A percentile compares a stretch with the other conserved stretches of the same genome.
phyloP scores from a whole-genome alignment of 2,329 filamentous ascomycete genomes.

The Xylariaceae sp. region DNA sequence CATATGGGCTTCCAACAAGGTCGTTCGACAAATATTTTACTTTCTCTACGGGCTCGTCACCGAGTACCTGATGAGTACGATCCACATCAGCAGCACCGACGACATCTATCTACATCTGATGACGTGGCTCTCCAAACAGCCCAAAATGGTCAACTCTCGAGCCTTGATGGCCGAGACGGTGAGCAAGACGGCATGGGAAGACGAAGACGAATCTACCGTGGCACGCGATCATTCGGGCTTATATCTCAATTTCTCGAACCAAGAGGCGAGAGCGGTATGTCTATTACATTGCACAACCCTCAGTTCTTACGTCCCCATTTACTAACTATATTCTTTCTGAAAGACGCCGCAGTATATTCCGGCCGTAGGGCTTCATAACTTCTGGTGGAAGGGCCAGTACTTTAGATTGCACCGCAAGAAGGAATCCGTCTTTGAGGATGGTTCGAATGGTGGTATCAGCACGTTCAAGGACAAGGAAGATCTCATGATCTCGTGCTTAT shows the following conservation, averaged over 20 bases:
- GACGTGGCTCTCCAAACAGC: conserved; percentile 62
- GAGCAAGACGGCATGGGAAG: conserved; percentile 60
- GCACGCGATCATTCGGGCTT: conserved; percentile 42
- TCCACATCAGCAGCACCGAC: conserved; percentile 62
- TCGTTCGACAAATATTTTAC: conserved; percentile 46
- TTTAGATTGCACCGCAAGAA: conserved; percentile 56
- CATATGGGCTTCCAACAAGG: conserved; percentile 54
- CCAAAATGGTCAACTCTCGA: conserved; percentile 57
- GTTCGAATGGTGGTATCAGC: conserved; percentile 39
- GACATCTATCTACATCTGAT: conserved; percentile 66
- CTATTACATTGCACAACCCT: neutral
- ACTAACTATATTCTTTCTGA: neutral
- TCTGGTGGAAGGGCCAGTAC: conserved; percentile 61
- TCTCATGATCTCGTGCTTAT: conserved; percentile 61
- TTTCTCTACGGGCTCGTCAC: conserved; percentile 48
- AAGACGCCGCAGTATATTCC: conserved; percentile 62
- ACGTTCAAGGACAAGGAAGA: conserved; percentile 60
- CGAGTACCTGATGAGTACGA: conserved; percentile 57
- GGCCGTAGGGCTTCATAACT: conserved; percentile 58
- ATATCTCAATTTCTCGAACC: conserved; percentile 67
- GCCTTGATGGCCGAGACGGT: conserved; percentile 63
- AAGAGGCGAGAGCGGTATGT: conserved; percentile 58
- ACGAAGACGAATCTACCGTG: conserved; percentile 44
- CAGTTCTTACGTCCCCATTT: neutral
- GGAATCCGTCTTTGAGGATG: conserved; percentile 50